These are phyloP conservation scores for Eucalyptus marginata DNA, from an alignment of 345 rosid species.

Conservation along the genomic window DNA sequence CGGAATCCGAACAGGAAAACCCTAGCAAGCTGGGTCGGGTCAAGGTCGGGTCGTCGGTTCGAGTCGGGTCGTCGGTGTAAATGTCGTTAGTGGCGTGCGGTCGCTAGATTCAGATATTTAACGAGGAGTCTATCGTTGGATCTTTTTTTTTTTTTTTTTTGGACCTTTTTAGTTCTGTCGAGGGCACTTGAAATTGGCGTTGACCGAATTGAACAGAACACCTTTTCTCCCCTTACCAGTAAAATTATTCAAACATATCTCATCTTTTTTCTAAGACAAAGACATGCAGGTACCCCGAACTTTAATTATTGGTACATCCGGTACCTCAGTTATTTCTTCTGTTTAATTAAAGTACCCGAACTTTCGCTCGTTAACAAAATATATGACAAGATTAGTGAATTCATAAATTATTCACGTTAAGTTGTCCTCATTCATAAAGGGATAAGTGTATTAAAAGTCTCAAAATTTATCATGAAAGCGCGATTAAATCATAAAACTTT, in stretches of 20 bases:
- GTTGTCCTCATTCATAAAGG: background rate
- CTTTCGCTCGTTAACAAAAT: background rate
- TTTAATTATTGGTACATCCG: background rate
- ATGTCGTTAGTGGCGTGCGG: background rate
- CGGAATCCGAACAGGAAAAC: background rate
- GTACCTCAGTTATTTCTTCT: background rate
- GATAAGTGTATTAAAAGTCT: no score
- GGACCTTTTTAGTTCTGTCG: background rate
- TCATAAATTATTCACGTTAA: background rate
- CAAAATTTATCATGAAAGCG: no score
- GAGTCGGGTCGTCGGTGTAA: background rate
- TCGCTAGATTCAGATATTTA: background rate
- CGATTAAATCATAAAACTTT: no score
- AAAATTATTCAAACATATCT: background rate
- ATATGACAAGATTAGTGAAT: background rate
- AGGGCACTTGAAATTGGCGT: background rate
- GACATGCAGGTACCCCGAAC: background rate
- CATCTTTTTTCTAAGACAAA: background rate
- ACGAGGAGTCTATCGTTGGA: background rate
- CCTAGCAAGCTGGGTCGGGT: background rate
- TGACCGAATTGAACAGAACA: background rate
- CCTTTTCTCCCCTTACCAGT: background rate
- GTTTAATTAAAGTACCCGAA: background rate
- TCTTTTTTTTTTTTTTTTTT: background rate
- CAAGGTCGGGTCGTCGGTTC: background rate